phyloP scores from a whole-genome alignment of 306 rosid genomes.

The Dicorynia guianensis region DNA sequence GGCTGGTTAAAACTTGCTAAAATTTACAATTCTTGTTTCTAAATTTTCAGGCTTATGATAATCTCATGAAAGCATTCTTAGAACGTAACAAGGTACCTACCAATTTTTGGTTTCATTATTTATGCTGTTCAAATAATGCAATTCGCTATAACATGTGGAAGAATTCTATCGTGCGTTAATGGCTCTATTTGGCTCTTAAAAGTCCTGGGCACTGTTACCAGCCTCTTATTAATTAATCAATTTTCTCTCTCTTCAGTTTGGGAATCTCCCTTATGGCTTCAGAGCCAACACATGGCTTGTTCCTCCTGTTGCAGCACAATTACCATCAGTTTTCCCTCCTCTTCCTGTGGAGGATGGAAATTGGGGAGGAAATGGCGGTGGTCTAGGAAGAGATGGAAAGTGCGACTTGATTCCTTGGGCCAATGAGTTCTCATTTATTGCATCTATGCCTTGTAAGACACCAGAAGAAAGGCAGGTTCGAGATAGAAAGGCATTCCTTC shows the following conservation, averaged over 20 bases:
- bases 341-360: slow-evolving; percentile 86
- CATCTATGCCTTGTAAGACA: slow-evolving; percentile 93
- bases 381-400: slow-evolving; percentile 81
- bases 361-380: slow-evolving; percentile 99
- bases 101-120: slow-evolving; percentile 6
- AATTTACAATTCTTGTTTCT: slow-evolving; percentile 30
- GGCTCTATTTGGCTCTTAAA: slow-evolving; percentile 20
- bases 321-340: slow-evolving; percentile 69
- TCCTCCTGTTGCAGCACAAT: slow-evolving; percentile 84
- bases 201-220: slow-evolving; percentile 10
- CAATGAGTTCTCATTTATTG: slow-evolving; percentile 74
- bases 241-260: slow-evolving; percentile 68
- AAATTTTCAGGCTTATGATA: slow-evolving; percentile 76
- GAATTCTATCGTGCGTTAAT: not conserved
- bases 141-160: slow-evolving; percentile 1
- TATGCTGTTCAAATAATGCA: not conserved
- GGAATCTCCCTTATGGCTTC: slow-evolving; percentile 94
- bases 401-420: slow-evolving; percentile 90
- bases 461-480: slow-evolving; percentile 94
- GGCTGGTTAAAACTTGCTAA: not conserved
- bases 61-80: slow-evolving; percentile 83
- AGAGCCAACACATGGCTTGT: slow-evolving; percentile 99
- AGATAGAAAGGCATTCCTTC: slow-evolving; percentile 93
- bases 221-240: slow-evolving; percentile 14
- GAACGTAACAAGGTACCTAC: slow-evolving; percentile 87